Percentiles rank a stretch among this genome's conserved stretches.
phyloP scores from a whole-genome alignment of 108 stramenopile species.

The Hondaea fermentalgiana region DNA sequence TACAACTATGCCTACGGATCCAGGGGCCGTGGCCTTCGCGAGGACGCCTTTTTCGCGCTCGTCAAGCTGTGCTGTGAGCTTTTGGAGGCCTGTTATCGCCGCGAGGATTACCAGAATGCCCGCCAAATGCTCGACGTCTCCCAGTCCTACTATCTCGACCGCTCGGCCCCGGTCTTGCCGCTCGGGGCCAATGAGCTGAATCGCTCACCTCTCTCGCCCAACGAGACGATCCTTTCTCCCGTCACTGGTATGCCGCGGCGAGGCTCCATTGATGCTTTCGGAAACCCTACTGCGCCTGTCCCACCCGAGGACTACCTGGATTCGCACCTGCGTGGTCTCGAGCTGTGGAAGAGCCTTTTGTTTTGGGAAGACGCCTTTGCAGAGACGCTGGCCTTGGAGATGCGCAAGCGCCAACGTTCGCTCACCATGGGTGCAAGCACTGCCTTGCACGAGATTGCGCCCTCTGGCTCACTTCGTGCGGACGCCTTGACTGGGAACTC shows the following conservation, averaged over 20 bases:
- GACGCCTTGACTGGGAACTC: too few species aligned
- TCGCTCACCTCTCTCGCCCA: neutral
- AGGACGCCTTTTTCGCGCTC: neutral
- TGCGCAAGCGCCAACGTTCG: neutral
- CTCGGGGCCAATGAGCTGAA: neutral
- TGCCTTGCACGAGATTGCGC: neutral
- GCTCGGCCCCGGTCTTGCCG: neutral
- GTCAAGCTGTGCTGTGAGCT: neutral
- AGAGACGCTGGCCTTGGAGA: neutral
- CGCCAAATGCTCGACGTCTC: constrained; percentile 8
- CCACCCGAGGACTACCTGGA: neutral
- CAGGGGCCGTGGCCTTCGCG: neutral
- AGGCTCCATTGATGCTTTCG: neutral
- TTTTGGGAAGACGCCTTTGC: constrained; percentile 6
- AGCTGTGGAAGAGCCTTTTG: neutral
- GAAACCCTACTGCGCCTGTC: neutral
- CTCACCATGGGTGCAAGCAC: neutral
- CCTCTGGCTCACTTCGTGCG: neutral
- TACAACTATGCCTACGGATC: neutral
- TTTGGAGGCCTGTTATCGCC: neutral
- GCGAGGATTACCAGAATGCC: neutral
- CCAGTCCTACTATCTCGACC: neutral
- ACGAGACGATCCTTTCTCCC: neutral
- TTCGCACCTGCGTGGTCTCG: neutral
- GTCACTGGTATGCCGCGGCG: neutral